phyloP scores from a whole-genome alignment of 2,329 filamentous ascomycete species.

The Fusarium sp. region DNA sequence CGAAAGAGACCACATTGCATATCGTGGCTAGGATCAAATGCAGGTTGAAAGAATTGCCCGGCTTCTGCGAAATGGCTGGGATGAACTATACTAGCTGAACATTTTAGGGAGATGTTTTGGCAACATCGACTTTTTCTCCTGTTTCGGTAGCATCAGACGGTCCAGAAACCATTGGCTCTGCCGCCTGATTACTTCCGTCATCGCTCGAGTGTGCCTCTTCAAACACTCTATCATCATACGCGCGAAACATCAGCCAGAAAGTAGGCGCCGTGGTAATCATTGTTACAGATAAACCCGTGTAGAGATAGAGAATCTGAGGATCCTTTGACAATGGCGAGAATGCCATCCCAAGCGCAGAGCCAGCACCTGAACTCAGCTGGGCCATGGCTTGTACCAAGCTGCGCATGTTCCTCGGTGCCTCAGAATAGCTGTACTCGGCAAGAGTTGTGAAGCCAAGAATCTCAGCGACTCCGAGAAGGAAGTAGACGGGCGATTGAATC shows the following conservation, averaged over 20 bases:
- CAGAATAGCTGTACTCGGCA: not conserved
- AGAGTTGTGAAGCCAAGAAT: not conserved
- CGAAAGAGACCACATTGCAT: fast-evolving
- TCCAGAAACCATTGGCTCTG: not conserved
- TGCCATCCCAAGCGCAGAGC: not conserved
- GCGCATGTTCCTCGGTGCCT: not conserved
- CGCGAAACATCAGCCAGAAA: not conserved
- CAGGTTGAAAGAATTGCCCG: fast-evolving
- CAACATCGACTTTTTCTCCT: not conserved
- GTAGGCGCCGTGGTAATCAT: not conserved
- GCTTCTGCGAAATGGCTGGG: not conserved
- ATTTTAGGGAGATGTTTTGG: not conserved
- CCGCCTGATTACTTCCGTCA: not conserved
- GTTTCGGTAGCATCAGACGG: not conserved
- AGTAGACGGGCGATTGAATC: not conserved
- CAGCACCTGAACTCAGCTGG: not conserved
- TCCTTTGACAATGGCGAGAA: not conserved
- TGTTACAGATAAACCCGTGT: not conserved
- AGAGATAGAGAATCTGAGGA: not conserved
- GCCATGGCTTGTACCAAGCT: not conserved
- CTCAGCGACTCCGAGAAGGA: not conserved
- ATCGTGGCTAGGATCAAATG: fast-evolving
- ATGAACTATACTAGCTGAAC: fast-evolving
- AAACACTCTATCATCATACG: not conserved
- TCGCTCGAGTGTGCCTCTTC: not conserved